Percentiles rank a stretch among this genome's conserved stretches.
phyloP scores from a whole-genome alignment of 2,329 filamentous ascomycete genomes.

The Hypocreales sp. region DNA sequence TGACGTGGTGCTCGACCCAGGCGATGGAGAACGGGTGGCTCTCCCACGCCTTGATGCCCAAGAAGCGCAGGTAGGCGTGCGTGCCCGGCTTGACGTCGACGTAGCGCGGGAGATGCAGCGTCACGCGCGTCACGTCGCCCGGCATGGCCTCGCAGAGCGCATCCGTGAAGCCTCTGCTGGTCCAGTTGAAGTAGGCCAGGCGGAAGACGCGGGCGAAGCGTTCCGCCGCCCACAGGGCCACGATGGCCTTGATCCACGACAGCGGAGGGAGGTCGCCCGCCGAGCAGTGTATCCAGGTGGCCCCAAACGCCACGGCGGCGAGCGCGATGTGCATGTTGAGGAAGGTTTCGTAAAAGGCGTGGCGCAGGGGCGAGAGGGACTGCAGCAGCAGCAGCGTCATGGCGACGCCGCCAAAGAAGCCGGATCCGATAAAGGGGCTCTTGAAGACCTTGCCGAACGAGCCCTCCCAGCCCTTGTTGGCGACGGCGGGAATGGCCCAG shows the following conservation, averaged over 20 bases:
- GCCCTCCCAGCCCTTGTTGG: slow-evolving; percentile 46
- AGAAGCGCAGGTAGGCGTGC: slow-evolving; percentile 61
- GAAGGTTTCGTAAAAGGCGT: slow-evolving; percentile 96
- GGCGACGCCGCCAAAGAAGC: slow-evolving; percentile 42
- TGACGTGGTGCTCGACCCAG: slow-evolving; percentile 46
- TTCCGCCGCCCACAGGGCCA: slow-evolving; percentile 66
- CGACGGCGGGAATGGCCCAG: slow-evolving; percentile 59
- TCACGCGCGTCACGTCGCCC: slow-evolving; percentile 55
- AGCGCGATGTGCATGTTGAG: slow-evolving; percentile 71
- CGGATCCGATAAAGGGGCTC: slow-evolving; percentile 50
- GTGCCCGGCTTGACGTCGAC: slow-evolving; percentile 53
- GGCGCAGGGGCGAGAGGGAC: slow-evolving; percentile 66
- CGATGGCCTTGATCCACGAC: slow-evolving; percentile 57
- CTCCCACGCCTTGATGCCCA: slow-evolving; percentile 50
- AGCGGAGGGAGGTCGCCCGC: slow-evolving; percentile 54
- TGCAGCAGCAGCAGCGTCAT: slow-evolving; percentile 53
- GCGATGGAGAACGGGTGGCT: slow-evolving; percentile 68
- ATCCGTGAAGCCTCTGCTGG: slow-evolving; percentile 40
- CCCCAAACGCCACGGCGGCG: slow-evolving; percentile 50
- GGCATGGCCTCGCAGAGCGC: slow-evolving; percentile 54
- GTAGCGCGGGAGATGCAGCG: slow-evolving; percentile 51
- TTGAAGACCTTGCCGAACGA: slow-evolving; percentile 36
- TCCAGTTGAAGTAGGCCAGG: slow-evolving; percentile 52
- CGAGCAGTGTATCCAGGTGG: slow-evolving; percentile 66
- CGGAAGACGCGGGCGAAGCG: slow-evolving; percentile 46